Evolutionary conservation across 148 eudicot genomes (phyloP).

Genomic region (Salicornia ramosissima): DNA sequence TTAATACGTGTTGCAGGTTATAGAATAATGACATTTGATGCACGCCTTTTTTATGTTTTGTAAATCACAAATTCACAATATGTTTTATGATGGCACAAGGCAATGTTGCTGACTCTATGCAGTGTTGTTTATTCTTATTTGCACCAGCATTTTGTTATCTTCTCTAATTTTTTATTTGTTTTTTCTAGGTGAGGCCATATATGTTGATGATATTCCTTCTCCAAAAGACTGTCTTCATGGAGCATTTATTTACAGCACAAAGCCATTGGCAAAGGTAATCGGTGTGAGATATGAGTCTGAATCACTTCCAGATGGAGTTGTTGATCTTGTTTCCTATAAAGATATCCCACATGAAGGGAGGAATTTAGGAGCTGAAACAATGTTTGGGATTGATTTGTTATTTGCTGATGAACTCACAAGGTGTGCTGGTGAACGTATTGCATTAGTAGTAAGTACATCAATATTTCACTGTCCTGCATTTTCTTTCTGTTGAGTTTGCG

Average conservation of each 20-base stretch:
- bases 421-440: conserved; percentile 75
- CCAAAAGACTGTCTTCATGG: conserved; percentile 81
- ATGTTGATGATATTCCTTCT: conserved; percentile 93
- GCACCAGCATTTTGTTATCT: neutral
- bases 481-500: neutral
- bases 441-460: conserved; percentile 59
- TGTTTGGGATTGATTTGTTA: conserved; percentile 57
- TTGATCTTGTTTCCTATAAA: conserved; percentile 45
- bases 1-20: neutral
- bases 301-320: conserved; percentile 42
- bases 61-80: too few species aligned
- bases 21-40: neutral
- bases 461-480: neutral
- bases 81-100: too few species aligned
- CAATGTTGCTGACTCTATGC: too few species aligned
- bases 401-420: conserved; percentile 76
- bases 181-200: conserved; percentile 81
- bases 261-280: conserved; percentile 67
- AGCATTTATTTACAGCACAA: conserved; percentile 83
- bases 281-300: conserved; percentile 42
- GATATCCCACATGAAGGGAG: conserved; percentile 76
- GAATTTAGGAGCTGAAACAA: conserved; percentile 49
- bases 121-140: too few species aligned
- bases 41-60: too few species aligned
- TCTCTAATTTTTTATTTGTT: neutral